Conservation (phyloP, 129 eudicot species). For the Arctium minus region DNA sequence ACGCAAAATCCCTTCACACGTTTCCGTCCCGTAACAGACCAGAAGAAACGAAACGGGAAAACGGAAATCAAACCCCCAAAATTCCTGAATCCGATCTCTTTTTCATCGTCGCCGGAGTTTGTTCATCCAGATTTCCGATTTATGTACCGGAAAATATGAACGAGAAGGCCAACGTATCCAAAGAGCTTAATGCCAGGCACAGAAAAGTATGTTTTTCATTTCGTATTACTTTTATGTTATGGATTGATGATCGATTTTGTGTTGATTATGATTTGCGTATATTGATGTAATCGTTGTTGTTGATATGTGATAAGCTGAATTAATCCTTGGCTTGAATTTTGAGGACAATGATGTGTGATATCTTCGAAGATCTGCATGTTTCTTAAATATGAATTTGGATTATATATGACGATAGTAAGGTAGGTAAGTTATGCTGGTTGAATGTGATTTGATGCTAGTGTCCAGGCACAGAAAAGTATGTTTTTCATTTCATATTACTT, state of each 20-base stretch:
- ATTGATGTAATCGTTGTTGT: neutral
- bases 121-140: neutral
- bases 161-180: constrained; percentile 67
- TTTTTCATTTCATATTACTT: neutral
- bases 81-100: constrained; percentile 15
- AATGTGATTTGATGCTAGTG: neutral
- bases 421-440: neutral
- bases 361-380: constrained; percentile 2
- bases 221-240: neutral
- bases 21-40: constrained; percentile 4
- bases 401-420: neutral
- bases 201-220: constrained; percentile 36
- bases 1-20: constrained; percentile 12
- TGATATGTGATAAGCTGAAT: neutral
- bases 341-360: neutral
- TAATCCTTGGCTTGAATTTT: neutral
- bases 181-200: constrained; percentile 72
- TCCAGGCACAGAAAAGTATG: constrained; percentile 59
- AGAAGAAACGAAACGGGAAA: constrained; percentile 10
- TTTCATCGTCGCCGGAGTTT: neutral
- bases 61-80: constrained; percentile 10
- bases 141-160: constrained; percentile 36
- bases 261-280: neutral
- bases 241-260: neutral
- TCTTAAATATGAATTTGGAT: neutral